These are phyloP conservation scores for Gomphus sp. DNA, from an alignment of 1,284 basidiomycete species.

Conservation along the genomic window DNA sequence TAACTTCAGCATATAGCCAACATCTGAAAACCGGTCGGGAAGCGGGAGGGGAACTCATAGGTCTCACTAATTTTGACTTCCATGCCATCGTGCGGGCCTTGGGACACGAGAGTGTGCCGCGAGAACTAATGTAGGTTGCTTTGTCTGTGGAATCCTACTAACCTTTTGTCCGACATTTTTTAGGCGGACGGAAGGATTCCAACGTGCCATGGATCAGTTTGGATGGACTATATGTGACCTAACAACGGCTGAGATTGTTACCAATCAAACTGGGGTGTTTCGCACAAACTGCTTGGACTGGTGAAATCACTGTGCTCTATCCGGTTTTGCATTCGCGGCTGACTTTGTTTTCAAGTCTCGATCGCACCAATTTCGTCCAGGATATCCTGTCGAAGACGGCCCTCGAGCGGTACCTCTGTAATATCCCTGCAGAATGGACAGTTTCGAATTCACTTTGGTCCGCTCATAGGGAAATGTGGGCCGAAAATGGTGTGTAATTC, in stretches of 20 bases:
- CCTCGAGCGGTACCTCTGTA: slow-evolving; percentile 64
- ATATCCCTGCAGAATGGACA: slow-evolving; percentile 69
- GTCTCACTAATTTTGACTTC: slow-evolving; percentile 91
- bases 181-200: slow-evolving; percentile 53
- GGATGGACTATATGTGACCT: slow-evolving; percentile 80
- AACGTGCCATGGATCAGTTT: slow-evolving; percentile 66
- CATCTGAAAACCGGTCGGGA: slow-evolving; percentile 57
- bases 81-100: slow-evolving; percentile 75
- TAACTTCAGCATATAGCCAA: slow-evolving; percentile 76
- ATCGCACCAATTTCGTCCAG: slow-evolving; percentile 97
- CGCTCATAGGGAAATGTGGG: slow-evolving; percentile 91
- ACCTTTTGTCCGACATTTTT: neutral
- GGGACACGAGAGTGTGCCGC: slow-evolving; percentile 82
- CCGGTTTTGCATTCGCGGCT: slow-evolving; percentile 11
- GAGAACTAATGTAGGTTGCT: slow-evolving; percentile 55
- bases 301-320: slow-evolving; percentile 31
- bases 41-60: slow-evolving; percentile 45
- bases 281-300: slow-evolving; percentile 95
- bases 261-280: slow-evolving; percentile 84
- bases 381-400: slow-evolving; percentile 80
- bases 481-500: slow-evolving; percentile 61
- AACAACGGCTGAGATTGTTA: slow-evolving; percentile 57
- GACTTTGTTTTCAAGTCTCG: slow-evolving; percentile 49
- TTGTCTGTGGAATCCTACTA: neutral
- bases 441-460: slow-evolving; percentile 67